Evolutionary conservation across 345 rosid species (phyloP).

Genomic region (Citrus unshiu): DNA sequence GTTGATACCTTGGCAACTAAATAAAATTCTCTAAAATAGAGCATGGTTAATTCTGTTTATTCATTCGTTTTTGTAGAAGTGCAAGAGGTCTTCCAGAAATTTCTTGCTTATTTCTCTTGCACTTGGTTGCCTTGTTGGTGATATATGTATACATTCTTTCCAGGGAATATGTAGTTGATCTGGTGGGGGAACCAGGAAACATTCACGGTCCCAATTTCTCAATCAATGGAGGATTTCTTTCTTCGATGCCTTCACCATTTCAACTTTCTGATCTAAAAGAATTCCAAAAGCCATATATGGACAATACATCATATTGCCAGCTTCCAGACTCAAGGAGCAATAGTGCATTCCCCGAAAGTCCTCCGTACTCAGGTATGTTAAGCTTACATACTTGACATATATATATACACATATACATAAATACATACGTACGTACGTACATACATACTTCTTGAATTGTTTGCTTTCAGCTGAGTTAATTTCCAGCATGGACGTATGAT

Average conservation of each 20-base stretch:
- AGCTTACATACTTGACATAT: constrained; percentile 1
- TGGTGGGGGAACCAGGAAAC: constrained; percentile 89
- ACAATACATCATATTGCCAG: constrained; percentile 29
- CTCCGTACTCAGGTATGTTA: constrained; percentile 41
- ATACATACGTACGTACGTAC: no score
- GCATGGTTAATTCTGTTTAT: background rate
- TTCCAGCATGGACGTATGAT: background rate
- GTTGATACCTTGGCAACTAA: background rate
- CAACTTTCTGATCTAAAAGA: constrained; percentile 55
- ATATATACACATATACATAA: no score
- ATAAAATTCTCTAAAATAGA: background rate
- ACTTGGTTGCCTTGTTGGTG: background rate
- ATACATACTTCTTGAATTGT: background rate
- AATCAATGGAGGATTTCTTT: constrained; percentile 63
- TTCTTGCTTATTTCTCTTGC: background rate
- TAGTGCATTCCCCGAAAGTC: constrained; percentile 30
- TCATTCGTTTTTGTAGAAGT: background rate
- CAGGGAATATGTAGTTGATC: constrained; percentile 98
- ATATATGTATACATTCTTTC: constrained; percentile 18
- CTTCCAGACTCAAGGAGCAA: constrained; percentile 26
- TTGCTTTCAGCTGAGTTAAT: background rate
- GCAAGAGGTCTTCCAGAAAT: background rate
- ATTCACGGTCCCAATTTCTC: constrained; percentile 83
- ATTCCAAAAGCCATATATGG: constrained; percentile 41
- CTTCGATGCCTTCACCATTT: constrained; percentile 67